These are phyloP conservation scores for Penicillium sp. DNA, from an alignment of 2,329 filamentous ascomycete genomes.

Conservation along the genomic window DNA sequence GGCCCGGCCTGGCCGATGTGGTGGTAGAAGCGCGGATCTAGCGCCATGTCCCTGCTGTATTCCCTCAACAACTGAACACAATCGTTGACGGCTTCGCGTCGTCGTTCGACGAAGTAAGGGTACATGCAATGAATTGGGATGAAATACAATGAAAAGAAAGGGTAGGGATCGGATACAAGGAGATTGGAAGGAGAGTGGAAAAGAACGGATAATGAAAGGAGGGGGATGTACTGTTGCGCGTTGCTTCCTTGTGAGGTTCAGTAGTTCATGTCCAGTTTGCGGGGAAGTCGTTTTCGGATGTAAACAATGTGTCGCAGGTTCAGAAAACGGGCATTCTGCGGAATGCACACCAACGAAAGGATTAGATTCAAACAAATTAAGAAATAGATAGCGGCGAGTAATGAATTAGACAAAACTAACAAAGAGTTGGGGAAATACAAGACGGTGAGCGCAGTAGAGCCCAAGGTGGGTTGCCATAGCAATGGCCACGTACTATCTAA, in stretches of 20 bases:
- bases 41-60: conserved; percentile 40
- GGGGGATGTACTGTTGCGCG: conserved; percentile 22
- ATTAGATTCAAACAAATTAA: background rate
- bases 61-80: conserved; percentile 42
- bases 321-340: conserved; percentile 20
- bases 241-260: conserved; percentile 2
- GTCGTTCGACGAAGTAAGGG: conserved; percentile 37
- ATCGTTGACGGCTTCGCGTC: conserved; percentile 41
- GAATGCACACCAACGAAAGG: conserved; percentile 4
- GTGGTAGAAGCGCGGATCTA: conserved; percentile 43
- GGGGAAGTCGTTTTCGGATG: background rate
- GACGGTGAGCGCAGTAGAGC: background rate
- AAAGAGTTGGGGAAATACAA: conserved; percentile 1
- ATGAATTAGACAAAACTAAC: background rate
- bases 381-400: background rate
- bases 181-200: conserved; percentile 8
- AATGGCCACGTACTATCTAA: conserved; percentile 14
- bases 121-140: conserved; percentile 40
- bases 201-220: background rate
- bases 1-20: conserved; percentile 32
- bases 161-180: conserved; percentile 2
- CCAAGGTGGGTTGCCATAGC: conserved; percentile 29
- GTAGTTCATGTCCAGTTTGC: conserved; percentile 5
- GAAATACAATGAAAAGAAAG: conserved; percentile 2
- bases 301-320: conserved; percentile 4